Conservation (phyloP, 179 eudicot genomes). For the Nepenthes alata region DNA sequence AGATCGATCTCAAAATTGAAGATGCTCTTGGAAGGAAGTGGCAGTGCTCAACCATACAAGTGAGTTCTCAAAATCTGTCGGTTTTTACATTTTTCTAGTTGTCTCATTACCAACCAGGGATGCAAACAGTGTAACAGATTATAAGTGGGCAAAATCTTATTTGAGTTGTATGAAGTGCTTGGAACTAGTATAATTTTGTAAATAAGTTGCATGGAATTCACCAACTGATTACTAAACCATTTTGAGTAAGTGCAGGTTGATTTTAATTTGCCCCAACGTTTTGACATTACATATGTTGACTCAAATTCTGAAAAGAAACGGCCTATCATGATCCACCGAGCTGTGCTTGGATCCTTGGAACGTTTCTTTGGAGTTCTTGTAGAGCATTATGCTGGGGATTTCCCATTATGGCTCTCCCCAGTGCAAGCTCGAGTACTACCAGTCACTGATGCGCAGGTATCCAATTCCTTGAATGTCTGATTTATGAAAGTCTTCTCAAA, state of each 20-base stretch:
- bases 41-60: slow-evolving; percentile 99
- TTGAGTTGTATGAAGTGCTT: neutral
- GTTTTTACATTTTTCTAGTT: neutral
- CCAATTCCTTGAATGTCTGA: neutral
- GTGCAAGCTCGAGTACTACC: slow-evolving; percentile 83
- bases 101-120: neutral
- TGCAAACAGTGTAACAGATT: neutral
- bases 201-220: neutral
- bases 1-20: slow-evolving; percentile 96
- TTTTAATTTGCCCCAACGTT: slow-evolving; percentile 86
- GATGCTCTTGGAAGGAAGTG: slow-evolving; percentile 99
- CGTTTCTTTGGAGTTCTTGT: slow-evolving; percentile 90
- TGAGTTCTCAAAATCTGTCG: slow-evolving; percentile 4
- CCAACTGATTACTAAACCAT: slow-evolving; percentile 1
- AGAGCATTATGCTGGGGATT: slow-evolving; percentile 97
- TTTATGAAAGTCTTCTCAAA: neutral
- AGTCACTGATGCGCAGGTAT: slow-evolving; percentile 85
- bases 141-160: neutral
- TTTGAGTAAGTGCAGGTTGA: slow-evolving; percentile 49
- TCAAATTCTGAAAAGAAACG: slow-evolving; percentile 74
- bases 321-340: slow-evolving; percentile 96
- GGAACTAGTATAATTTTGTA: neutral
- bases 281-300: slow-evolving; percentile 86
- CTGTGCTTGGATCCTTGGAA: slow-evolving; percentile 91
- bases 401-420: slow-evolving; percentile 92